Conservation (phyloP, 768 basidiomycete species). For the Guyanaporus albipodus region DNA sequence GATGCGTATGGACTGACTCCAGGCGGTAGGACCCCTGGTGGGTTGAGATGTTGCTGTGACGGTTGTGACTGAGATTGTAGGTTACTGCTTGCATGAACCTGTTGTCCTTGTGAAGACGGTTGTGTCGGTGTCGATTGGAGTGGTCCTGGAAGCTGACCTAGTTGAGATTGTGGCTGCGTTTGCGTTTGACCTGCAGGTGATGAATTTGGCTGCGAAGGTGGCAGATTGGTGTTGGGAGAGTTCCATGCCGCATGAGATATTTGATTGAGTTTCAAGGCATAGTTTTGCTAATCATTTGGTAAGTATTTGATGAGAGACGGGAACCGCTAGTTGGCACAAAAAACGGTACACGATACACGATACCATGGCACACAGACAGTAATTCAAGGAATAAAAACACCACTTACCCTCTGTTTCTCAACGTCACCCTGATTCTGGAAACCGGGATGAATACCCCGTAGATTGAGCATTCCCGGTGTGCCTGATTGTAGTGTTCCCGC, state of each 20-base stretch:
- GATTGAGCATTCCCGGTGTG: conserved; percentile 68
- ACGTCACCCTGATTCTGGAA: conserved; percentile 56
- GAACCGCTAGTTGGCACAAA: not conserved
- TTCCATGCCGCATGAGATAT: conserved; percentile 63
- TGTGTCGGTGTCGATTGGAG: conserved; percentile 20
- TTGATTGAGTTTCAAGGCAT: conserved; percentile 61
- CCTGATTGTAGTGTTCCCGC: conserved; percentile 44
- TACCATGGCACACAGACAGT: conserved; percentile 4
- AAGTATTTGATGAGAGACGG: not conserved
- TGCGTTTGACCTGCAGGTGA: conserved; percentile 20
- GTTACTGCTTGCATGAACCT: conserved; percentile 33
- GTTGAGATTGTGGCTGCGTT: conserved; percentile 23
- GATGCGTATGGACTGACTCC: conserved; percentile 33
- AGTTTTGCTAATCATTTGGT: conserved; percentile 46
- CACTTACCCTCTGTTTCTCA: conserved; percentile 67
- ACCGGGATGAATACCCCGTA: conserved; percentile 39
- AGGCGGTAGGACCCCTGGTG: conserved; percentile 45
- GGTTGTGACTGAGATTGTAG: conserved; percentile 28
- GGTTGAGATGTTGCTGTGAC: conserved; percentile 48
- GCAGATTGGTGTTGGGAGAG: conserved; percentile 48
- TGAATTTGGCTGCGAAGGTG: conserved; percentile 28
- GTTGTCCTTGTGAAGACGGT: conserved; percentile 29
- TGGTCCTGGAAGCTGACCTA: conserved; percentile 19
- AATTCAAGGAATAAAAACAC: not conserved
- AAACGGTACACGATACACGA: not conserved